These are phyloP conservation scores for Colletotrichum musae DNA, from an alignment of 2,329 filamentous ascomycete species.

Conservation along the genomic window DNA sequence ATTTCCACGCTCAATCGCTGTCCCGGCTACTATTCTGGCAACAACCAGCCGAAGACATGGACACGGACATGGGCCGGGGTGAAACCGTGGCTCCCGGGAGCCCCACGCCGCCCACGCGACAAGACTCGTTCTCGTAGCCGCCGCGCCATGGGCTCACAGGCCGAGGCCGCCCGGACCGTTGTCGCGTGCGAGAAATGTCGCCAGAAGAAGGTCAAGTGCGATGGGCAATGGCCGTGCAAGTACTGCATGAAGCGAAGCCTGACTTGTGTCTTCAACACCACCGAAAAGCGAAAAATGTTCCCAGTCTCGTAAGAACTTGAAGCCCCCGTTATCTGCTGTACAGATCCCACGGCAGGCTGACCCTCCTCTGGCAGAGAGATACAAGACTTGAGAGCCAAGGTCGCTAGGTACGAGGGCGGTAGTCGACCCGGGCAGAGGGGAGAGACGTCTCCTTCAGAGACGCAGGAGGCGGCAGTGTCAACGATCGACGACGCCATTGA, in stretches of 20 bases:
- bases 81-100: no score
- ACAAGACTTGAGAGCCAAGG: not conserved
- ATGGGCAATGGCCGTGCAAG: slow-evolving; percentile 30
- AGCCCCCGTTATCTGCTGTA: not conserved
- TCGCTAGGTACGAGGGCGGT: no score
- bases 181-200: slow-evolving; percentile 30
- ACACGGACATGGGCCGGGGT: no score
- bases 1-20: no score
- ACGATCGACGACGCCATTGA: no score
- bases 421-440: no score
- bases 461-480: no score
- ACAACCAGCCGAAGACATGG: no score
- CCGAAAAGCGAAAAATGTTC: slow-evolving; percentile 34
- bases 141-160: slow-evolving; percentile 6
- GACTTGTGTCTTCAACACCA: slow-evolving; percentile 19
- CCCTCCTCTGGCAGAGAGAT: slow-evolving; percentile 7
- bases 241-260: slow-evolving; percentile 33
- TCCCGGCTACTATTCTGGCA: no score
- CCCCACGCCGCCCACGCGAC: no score
- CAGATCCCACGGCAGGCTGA: not conserved
- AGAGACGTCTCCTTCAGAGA: no score
- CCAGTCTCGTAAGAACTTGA: slow-evolving; percentile 26
- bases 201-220: slow-evolving; percentile 39
- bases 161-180: slow-evolving; percentile 27
- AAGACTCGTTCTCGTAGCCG: no score